Evolutionary conservation across 371 early-diverging fungal genomes (phyloP).

Genomic region (Mucor irregularis): DNA sequence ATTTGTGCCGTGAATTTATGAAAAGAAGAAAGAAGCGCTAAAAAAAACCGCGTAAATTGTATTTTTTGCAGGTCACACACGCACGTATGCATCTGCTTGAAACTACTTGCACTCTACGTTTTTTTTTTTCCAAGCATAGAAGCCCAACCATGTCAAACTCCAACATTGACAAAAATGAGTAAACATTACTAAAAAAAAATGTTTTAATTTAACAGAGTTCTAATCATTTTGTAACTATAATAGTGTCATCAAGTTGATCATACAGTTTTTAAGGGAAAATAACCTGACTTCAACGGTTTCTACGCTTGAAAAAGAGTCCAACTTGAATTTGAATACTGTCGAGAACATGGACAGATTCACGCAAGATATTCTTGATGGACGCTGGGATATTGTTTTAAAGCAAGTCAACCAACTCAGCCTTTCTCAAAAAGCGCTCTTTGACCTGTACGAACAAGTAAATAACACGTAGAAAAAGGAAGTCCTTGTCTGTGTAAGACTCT

Average conservation of each 20-base stretch:
- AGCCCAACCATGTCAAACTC: conserved; percentile 29
- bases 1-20: neutral
- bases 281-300: conserved; percentile 72
- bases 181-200: conserved; percentile 13
- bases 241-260: conserved; percentile 82
- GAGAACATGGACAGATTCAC: conserved; percentile 73
- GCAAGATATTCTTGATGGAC: conserved; percentile 73
- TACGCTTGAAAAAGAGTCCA: conserved; percentile 82
- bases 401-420: conserved; percentile 70
- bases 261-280: conserved; percentile 91
- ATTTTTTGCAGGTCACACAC: neutral
- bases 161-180: conserved; percentile 68
- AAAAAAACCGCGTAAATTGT: neutral
- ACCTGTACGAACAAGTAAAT: conserved; percentile 87
- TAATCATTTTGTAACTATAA: no score
- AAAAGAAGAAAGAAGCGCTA: neutral
- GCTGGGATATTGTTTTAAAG: conserved; percentile 87
- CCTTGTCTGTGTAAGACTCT: no score
- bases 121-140: neutral
- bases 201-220: no score
- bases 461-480: neutral
- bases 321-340: conserved; percentile 77
- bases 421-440: conserved; percentile 66
- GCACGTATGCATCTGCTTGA: neutral
- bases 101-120: neutral